Percentiles rank a stretch among this genome's conserved stretches.
Evolutionary conservation across 306 rosid genomes (phyloP).

Genomic region (Vachellia collinsii): DNA sequence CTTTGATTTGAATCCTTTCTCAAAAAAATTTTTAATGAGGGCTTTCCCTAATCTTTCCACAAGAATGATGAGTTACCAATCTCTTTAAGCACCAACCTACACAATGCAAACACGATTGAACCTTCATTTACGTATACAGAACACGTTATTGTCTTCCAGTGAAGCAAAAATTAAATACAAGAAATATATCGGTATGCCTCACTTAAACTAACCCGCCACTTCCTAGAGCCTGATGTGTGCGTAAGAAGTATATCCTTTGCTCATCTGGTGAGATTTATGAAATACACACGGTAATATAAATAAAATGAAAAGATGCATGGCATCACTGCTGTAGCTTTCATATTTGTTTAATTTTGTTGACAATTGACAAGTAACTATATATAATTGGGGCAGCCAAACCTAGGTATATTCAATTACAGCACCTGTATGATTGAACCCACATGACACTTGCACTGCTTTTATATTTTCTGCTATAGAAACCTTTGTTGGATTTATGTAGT

Average conservation of each 20-base stretch:
- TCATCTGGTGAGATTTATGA: conserved; percentile 29
- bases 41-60: too few relatives aligned
- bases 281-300: conserved; percentile 18
- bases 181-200: conserved; percentile 26
- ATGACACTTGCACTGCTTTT: conserved; percentile 77
- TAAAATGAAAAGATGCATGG: conserved; percentile 18
- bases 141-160: not conserved
- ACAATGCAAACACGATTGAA: conserved; percentile 33
- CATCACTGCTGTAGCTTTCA: not conserved
- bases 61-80: too few relatives aligned
- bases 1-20: too few relatives aligned
- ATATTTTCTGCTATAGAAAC: conserved; percentile 59
- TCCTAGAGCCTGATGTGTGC: conserved; percentile 26
- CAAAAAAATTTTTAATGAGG: too few relatives aligned
- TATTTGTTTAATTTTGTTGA: conserved; percentile 13
- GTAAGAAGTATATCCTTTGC: conserved; percentile 10
- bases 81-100: conserved; percentile 5
- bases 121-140: conserved; percentile 16
- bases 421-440: conserved; percentile 99
- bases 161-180: conserved; percentile 35
- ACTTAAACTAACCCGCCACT: conserved; percentile 26
- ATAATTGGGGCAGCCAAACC: conserved; percentile 34
- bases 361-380: not conserved
- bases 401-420: conserved; percentile 70
- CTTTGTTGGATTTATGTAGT: conserved; percentile 68